A percentile compares a stretch with the other conserved stretches of the same genome.
Conservation (phyloP, 2,329 filamentous ascomycete species). For the Colletotrichum acutatum region DNA sequence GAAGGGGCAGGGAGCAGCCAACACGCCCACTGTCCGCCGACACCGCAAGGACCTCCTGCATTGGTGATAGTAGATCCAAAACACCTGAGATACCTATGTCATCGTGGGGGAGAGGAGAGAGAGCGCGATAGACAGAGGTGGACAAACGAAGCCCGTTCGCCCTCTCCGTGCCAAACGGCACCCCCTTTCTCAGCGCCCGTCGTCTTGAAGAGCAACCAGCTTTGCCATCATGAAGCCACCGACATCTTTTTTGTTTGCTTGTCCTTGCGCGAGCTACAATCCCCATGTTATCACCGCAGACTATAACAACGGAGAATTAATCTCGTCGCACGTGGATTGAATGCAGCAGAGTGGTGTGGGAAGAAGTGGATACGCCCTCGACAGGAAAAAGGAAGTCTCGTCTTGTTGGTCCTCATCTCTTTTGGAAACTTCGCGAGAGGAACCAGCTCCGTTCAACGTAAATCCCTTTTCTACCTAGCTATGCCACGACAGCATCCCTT, state of each 20-base stretch:
- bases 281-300: background rate
- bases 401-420: background rate
- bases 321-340: background rate
- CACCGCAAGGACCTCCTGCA: constrained; percentile 22
- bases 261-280: background rate
- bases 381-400: constrained; percentile 9
- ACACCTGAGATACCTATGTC: constrained; percentile 9
- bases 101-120: background rate
- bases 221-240: constrained; percentile 2
- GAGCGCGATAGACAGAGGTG: background rate
- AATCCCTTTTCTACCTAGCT: constrained; percentile 7
- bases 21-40: background rate
- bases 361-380: constrained; percentile 4
- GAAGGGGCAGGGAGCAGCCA: background rate
- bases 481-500: constrained; percentile 15
- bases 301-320: background rate
- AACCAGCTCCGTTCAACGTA: constrained; percentile 4
- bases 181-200: constrained; percentile 7
- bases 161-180: constrained; percentile 30
- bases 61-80: constrained; percentile 18
- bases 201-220: background rate
- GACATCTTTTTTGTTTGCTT: background rate
- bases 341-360: background rate
- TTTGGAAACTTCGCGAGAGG: background rate
- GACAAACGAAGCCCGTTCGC: background rate